A percentile compares a stretch with the other conserved stretches of the same genome.
Conservation (phyloP, 148 eudicot genomes). For the Heliamphora exappendiculata region DNA sequence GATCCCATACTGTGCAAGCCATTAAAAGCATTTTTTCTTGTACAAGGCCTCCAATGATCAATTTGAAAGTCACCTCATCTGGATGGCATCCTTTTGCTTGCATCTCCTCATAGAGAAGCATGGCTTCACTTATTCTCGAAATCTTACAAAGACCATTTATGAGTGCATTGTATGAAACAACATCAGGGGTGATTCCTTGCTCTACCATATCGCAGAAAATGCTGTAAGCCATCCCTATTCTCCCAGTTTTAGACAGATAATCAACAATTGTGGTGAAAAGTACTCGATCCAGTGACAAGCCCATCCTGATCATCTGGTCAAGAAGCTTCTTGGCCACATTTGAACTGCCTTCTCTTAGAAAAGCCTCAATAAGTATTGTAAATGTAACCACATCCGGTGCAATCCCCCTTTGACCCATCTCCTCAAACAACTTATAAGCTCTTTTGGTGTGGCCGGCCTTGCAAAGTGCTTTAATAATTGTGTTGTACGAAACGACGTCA, state of each 20-base stretch:
- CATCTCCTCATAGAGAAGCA: constrained; percentile 66
- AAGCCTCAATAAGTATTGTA: constrained; percentile 70
- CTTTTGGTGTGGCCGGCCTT: constrained; percentile 27
- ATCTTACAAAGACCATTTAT: constrained; percentile 73
- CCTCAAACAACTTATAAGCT: constrained; percentile 65
- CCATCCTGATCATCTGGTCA: constrained; percentile 68
- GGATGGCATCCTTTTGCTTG: constrained; percentile 48
- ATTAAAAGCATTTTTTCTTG: constrained; percentile 48
- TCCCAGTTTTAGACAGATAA: constrained; percentile 61
- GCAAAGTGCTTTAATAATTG: constrained; percentile 69
- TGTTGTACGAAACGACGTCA: constrained; percentile 80
- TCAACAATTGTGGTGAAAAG: constrained; percentile 67
- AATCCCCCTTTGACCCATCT: constrained; percentile 68
- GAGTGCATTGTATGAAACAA: constrained; percentile 66
- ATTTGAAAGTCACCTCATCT: constrained; percentile 74
- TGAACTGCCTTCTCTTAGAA: constrained; percentile 55
- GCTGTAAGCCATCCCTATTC: constrained; percentile 44
- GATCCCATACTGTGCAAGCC: constrained; percentile 84
- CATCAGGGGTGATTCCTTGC: constrained; percentile 67
- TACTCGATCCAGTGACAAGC: constrained; percentile 54
- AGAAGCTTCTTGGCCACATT: constrained; percentile 50
- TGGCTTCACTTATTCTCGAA: constrained; percentile 55
- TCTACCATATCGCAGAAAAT: constrained; percentile 64
- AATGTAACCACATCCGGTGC: constrained; percentile 78
- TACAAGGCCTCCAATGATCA: constrained; percentile 62